These are phyloP conservation scores for Chenopodium quinoa DNA, from an alignment of 148 eudicot species.

Conservation along the genomic window DNA sequence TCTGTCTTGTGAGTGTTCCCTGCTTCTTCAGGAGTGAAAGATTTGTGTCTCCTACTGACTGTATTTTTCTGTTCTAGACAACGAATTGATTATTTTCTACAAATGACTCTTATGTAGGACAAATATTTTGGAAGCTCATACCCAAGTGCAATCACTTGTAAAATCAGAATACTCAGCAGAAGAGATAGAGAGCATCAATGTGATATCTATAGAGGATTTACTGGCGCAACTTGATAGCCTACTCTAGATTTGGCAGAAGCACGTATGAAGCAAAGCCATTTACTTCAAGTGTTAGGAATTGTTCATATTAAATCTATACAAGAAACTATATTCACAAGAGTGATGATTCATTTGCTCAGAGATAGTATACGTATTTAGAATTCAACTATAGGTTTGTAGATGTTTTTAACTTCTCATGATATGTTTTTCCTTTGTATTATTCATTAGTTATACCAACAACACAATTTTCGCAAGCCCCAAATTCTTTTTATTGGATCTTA, in stretches of 20 bases:
- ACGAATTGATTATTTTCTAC: not conserved
- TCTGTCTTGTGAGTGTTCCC: not conserved
- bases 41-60: not conserved
- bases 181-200: conserved; percentile 55
- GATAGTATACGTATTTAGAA: not conserved
- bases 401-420: not conserved
- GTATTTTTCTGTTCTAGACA: not conserved
- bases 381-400: not conserved
- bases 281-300: not conserved
- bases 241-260: conserved; percentile 30
- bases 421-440: not conserved
- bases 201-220: conserved; percentile 71
- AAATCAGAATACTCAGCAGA: conserved; percentile 70
- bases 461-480: not conserved
- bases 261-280: not conserved
- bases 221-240: conserved; percentile 74
- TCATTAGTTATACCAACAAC: not conserved
- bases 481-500: not conserved
- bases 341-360: not conserved
- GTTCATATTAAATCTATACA: conserved; percentile 12
- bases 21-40: not conserved
- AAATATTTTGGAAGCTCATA: conserved; percentile 85
- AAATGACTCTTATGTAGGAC: conserved; percentile 47
- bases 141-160: conserved; percentile 63
- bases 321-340: not conserved